Evolutionary conservation across 1,284 basidiomycete species (phyloP), one percentile per base, ranked within the genome.

Genomic region (Marasmius fiardii): DNA sequence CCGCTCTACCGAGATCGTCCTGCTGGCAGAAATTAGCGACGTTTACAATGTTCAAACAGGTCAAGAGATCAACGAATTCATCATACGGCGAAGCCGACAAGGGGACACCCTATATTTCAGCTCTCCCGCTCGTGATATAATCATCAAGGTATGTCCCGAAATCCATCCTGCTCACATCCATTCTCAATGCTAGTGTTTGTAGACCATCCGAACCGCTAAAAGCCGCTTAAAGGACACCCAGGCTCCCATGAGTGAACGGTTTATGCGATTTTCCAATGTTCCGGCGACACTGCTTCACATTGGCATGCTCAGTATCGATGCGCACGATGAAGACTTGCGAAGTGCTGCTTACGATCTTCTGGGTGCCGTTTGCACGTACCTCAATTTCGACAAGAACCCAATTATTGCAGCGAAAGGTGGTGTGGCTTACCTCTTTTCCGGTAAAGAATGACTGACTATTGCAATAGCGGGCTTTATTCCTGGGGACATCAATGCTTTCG

Each of bases 221-320:
- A 82, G 81, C 28, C 80, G 79, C 26, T 74, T 88, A 65, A 84
- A 82, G 58, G 80, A 83, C 48, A 73, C 72, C 8, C 79, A 79
- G 34, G 70, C 81, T 8, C 75, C 81, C 1, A 75, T 85, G 4
- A 74, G 82, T 1, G 89, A 91, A 59, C 78, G 90, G 14, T 85
- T 86, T 58, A 82, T 89, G 12, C 80, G 89, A 43, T 85, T 92
- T 54, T 90, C 87, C 1, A 93, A 93, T 64, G 85, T 93, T 16
- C 88, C 90, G 8, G 90, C 92, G 0, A 90, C 90, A 0, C 71
- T 95, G 47, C 74, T 95, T 14, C 92, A 93, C 61, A 81, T 93
- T 35, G 90, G 90, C 10, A 79, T 95, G 68, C 75, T 92, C 31
- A 91, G 88, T 62, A 75, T 93, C 43, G 85, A 86, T 54, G 77